Evolutionary conservation across 441 rosid genomes (phyloP).

Genomic region (Codiaeum variegatum): DNA sequence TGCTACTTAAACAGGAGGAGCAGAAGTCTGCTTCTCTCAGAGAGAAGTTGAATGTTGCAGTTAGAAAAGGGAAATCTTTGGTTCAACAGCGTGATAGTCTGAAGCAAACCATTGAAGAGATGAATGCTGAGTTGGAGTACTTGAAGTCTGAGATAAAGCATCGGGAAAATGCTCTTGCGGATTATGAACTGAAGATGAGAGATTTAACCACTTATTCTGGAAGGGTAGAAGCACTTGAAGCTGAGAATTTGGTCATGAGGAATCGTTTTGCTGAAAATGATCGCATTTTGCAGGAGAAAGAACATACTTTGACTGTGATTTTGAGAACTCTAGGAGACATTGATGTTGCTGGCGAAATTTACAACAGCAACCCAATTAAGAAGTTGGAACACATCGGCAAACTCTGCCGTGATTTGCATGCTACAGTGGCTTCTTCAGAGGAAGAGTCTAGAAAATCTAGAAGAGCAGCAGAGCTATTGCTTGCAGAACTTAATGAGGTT

Average conservation of each 20-base stretch:
- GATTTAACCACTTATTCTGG: slow-evolving; percentile 51
- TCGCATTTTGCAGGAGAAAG: slow-evolving; percentile 60
- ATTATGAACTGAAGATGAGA: slow-evolving; percentile 57
- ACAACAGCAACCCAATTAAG: slow-evolving; percentile 51
- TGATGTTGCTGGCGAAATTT: slow-evolving; percentile 58
- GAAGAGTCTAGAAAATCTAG: slow-evolving; percentile 78
- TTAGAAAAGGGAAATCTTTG: slow-evolving; percentile 94
- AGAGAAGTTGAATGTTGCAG: slow-evolving; percentile 93
- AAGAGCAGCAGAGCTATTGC: slow-evolving; percentile 89
- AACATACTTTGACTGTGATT: slow-evolving; percentile 42
- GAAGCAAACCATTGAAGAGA: slow-evolving; percentile 76
- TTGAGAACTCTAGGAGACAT: slow-evolving; percentile 50
- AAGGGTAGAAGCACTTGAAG: slow-evolving; percentile 58
- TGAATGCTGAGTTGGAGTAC: slow-evolving; percentile 56
- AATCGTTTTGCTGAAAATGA: slow-evolving; percentile 64
- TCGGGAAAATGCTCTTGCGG: slow-evolving; percentile 49
- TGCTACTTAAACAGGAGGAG: slow-evolving; percentile 73
- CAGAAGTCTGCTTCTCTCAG: slow-evolving; percentile 76
- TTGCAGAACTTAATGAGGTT: slow-evolving; percentile 96
- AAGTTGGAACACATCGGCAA: slow-evolving; percentile 59
- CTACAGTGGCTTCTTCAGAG: slow-evolving; percentile 54
- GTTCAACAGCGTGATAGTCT: slow-evolving; percentile 88
- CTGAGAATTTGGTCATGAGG: slow-evolving; percentile 61
- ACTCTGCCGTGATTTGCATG: slow-evolving; percentile 55
- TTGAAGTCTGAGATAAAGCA: slow-evolving; percentile 65